Conservation (phyloP, 2,329 filamentous ascomycete species). For the Fusarium cyanostomum region DNA sequence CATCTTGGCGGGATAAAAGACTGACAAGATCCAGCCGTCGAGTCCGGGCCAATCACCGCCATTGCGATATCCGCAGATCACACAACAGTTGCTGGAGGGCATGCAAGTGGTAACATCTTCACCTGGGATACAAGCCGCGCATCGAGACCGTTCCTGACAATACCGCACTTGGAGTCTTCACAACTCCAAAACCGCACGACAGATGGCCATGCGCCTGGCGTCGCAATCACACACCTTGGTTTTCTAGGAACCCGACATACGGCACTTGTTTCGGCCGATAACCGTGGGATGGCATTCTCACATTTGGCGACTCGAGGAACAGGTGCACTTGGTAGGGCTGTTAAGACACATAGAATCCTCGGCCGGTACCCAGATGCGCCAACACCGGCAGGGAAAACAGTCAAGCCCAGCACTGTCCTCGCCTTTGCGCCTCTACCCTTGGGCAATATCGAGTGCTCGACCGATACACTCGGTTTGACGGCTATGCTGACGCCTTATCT, state of each 20-base stretch:
- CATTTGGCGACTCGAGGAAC: constrained; percentile 93
- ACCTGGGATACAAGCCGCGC: constrained; percentile 91
- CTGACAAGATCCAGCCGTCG: constrained; percentile 71
- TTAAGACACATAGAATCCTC: constrained; percentile 90
- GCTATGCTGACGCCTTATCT: constrained; percentile 96
- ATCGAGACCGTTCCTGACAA: constrained; percentile 88
- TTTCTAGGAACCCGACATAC: constrained; percentile 95
- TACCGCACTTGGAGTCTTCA: constrained; percentile 76
- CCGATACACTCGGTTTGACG: constrained; percentile 88
- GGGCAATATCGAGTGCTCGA: constrained; percentile 91
- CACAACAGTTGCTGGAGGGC: constrained; percentile 88
- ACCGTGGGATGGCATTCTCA: constrained; percentile 96
- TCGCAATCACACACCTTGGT: constrained; percentile 87
- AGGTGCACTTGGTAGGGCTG: constrained; percentile 82
- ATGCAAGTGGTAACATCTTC: constrained; percentile 90
- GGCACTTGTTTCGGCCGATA: constrained; percentile 93
- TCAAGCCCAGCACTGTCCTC: constrained; percentile 94
- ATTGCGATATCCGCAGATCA: constrained; percentile 94
- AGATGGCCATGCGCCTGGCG: constrained; percentile 84
- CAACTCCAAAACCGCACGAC: constrained; percentile 71
- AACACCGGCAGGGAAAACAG: constrained; percentile 68
- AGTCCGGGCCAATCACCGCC: constrained; percentile 87
- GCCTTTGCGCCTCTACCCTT: constrained; percentile 90
- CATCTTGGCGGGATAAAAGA: background rate
- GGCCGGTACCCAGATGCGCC: constrained; percentile 85